Evolutionary conservation across 2,329 filamentous ascomycete genomes (phyloP), one percentile per base, ranked within the genome.

Genomic region (Aspergillus flavus): DNA sequence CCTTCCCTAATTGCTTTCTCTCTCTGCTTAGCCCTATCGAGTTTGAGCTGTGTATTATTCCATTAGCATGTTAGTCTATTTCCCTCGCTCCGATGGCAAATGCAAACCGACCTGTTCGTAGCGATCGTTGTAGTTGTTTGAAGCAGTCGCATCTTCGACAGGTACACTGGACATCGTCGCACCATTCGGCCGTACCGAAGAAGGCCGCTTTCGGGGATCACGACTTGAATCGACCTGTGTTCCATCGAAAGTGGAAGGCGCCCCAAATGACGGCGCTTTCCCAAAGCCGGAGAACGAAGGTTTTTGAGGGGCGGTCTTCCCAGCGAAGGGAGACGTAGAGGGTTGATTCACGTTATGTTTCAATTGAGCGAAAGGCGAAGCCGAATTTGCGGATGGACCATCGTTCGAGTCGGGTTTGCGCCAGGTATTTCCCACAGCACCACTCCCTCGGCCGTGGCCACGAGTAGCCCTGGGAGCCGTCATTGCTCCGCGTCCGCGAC

Each of bases 1-100:
- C 84, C 85, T 68, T 81, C 74, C 61, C 73, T 78, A 57, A 87
- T 87, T 28, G 85, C 85, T 57, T 80, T 71, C 64, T 80, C 77
- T 63, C 84, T 80, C 70, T 86, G 80, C 61, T 74, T 78, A 61
- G 84, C 81, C 58, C 85, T 82, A 61, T 80, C 75, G 64, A 80
- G 72, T 78, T 85, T 85, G 56, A 83, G 78, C 81, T 83, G 71
- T 62, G 54, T 46, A 62, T 54, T 46, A 62, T 54, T 32, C 3
- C 2, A 48, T 62, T 32, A 62, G 56, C 32, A 55, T 28, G 26
- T 54, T 26, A 19, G 21, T 26, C 23, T 21, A 43, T 14, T 23
- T 39, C 30, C 10, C 21, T 12, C 9, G 21, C 4, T 28, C 4
- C 7, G 28, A 16, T 19, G 16, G 54, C 34, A 16, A 46, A n/a